Base-by-base conservation (phyloP, 176 grass and related monocot genomes). In the Hsuehochloa calcarea region DNA sequence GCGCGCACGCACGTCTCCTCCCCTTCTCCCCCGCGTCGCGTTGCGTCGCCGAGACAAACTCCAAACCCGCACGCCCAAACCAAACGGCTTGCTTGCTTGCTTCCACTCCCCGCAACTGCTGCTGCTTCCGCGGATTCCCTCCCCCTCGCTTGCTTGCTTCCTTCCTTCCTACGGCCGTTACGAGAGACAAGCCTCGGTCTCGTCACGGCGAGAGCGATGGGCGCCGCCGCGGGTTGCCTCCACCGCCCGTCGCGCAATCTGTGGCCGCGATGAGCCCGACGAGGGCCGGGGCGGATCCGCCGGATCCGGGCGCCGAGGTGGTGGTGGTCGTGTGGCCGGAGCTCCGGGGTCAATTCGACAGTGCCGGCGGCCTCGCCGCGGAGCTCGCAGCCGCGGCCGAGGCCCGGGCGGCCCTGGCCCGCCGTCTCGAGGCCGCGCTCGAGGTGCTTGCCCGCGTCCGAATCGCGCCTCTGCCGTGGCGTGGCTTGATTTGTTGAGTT, bases 401-500 rank as follows among this genome's bases (percentile, higher is more conserved):
- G 75, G 85, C 39, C 2, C 74, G 75, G 19, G 75, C 80, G 20
- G 15, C 3, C 2, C 89, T 91, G 15, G 80, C 89, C 52, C 51
- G 62, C 69, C 69, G 80, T 69, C 55, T 91, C 61, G 68, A 87
- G 43, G 80, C 61, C 62, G 75, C 89, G 40, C 69, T 91, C 62
- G n/a, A 87, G 85, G 85, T 90, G 23, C 10, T 65, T 41, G 22
- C 38, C 45, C 65, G 16, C 46, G 60, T 8, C 20, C 13, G 19
- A 64, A 26, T 10, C 72, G 64, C 38, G 6, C 34, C 50, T 22
- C 12, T 64, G 27, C 0, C 37, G 7, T 12, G 45, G 13, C 79
- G 5, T 59, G 69, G 10, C 25, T 74, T 47, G 70, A 34, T 74
- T 74, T 26, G 16, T 39, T 39, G 63, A 39, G 26, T 43, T 6